Percentiles rank a stretch among this genome's conserved stretches.
Evolutionary conservation across 2,329 filamentous ascomycete genomes (phyloP).

Genomic region (Bipolaris victoriae): DNA sequence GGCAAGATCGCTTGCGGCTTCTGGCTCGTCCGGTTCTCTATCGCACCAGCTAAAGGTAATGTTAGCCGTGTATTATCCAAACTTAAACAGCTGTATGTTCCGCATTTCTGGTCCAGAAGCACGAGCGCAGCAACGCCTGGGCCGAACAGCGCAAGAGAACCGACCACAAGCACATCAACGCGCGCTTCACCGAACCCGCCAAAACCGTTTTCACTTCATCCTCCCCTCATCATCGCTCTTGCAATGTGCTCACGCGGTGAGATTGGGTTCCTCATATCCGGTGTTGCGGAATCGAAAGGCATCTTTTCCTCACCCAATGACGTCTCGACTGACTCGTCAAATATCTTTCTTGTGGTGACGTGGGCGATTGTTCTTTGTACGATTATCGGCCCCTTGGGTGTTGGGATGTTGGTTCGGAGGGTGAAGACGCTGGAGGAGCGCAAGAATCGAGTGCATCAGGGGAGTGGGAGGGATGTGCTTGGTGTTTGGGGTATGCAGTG

Average conservation of each 20-base stretch:
- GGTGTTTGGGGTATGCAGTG: conserved; percentile 52
- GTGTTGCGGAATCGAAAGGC: conserved; percentile 64
- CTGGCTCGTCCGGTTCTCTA: conserved; percentile 42
- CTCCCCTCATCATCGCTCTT: conserved; percentile 68
- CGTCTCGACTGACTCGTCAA: conserved; percentile 39
- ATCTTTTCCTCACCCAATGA: conserved; percentile 50
- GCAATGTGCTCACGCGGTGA: conserved; percentile 81
- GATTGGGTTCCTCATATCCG: conserved; percentile 77
- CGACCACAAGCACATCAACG: conserved; percentile 2
- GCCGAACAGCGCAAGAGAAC: neutral
- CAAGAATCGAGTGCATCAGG: conserved; percentile 37
- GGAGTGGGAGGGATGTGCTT: conserved; percentile 51
- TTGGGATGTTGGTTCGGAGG: conserved; percentile 57
- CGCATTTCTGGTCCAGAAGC: neutral
- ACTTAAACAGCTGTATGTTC: neutral
- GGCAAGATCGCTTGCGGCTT: conserved; percentile 52
- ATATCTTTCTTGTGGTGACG: conserved; percentile 60
- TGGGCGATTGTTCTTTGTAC: conserved; percentile 66
- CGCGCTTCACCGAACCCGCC: conserved; percentile 31
- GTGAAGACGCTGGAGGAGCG: conserved; percentile 51
- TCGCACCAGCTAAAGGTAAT: neutral
- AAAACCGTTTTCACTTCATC: conserved; percentile 69
- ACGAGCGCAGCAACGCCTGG: neutral
- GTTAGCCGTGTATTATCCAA: neutral
- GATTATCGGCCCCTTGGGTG: conserved; percentile 60